Base-by-base conservation (phyloP, 192 early-diverging fungal species). In the Thamnidium elegans region DNA sequence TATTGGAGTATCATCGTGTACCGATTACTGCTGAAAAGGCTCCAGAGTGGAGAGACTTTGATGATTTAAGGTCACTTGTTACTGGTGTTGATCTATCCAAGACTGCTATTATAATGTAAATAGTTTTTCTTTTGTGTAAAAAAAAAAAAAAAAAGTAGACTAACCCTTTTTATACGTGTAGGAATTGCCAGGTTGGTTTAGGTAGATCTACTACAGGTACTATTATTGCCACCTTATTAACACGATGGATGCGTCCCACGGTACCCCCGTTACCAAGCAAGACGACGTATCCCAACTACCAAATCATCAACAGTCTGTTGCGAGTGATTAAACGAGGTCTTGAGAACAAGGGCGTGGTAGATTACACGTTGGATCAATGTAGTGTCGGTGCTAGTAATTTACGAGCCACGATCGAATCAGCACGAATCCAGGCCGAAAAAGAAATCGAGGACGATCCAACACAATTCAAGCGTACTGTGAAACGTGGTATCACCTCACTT, bases 131-230 rank as follows among this genome's bases (percentile, higher is more conserved):
- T 44, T 67, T 51, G 63, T 66, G 71, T 53, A 39, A n/a, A 8
- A 45, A 19, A 46, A 14, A 47, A 8, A 21, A 4, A 36, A 44
- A 15, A 65, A 20, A 17, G 23, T 44, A 8, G 10, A 13, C 43
- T 44, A 8, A 44, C 50, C 50, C n/a, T 7, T 52, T 52, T 52
- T 52, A 26, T 26, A 26, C 26, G 1, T 26, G 26, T 54, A 71
- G 70, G 14, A 86, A 86, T 55, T 86, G 84, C 62, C 86, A 87
- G 72, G 74, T 86, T 17, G 84, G 86, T 2, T 44, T 82, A 4
- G 86, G 86, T n/a, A 70, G 86, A 32, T 84, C 84, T 13, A 86
- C 86, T 21, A 71, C 76, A 43, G 73, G 73, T 19, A 75, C 73
- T 1, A 67, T 66, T 11, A 70, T 75, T 36, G 73, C 73, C 3